These are phyloP conservation scores for Leishmania braziliensis DNA, from an alignment of 208 protist genomes.

Conservation along the genomic window DNA sequence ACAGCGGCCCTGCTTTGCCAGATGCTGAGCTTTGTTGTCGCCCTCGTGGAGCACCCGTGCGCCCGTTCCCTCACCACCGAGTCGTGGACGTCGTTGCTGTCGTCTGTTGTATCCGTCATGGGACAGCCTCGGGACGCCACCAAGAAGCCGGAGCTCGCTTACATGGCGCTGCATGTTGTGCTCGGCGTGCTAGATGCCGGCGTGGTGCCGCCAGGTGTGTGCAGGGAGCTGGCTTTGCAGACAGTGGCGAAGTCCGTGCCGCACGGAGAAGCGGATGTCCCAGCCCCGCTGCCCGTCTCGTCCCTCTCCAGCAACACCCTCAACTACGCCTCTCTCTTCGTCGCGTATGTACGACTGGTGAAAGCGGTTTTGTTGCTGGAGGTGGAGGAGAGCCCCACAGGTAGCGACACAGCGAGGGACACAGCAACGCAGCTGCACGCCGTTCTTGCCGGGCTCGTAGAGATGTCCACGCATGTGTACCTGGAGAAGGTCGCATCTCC, in stretches of 20 bases:
- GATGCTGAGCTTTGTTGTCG: constrained; percentile 24
- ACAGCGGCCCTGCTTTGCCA: constrained; percentile 7
- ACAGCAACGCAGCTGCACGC: constrained; percentile 21
- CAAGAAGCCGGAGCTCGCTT: constrained; percentile 22
- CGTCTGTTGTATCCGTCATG: constrained; percentile 17
- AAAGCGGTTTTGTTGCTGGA: constrained; percentile 18
- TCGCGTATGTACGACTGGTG: constrained; percentile 27
- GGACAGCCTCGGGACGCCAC: constrained; percentile 21
- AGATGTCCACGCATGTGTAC: constrained; percentile 19
- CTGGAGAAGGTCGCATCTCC: constrained; percentile 5
- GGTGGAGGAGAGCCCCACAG: constrained; percentile 27
- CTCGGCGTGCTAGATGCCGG: constrained; percentile 23
- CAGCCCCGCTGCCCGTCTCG: constrained; percentile 18
- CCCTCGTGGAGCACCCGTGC: constrained; percentile 36
- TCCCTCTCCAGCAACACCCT: constrained; percentile 2
- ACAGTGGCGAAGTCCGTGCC: constrained; percentile 12
- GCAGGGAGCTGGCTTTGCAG: constrained; percentile 15
- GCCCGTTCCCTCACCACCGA: constrained; percentile 22
- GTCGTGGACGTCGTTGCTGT: constrained; percentile 33
- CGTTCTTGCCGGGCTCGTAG: constrained; percentile 18
- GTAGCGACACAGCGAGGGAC: constrained; percentile 14
- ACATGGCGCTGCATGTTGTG: constrained; percentile 31
- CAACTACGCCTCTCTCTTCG: constrained; percentile 28
- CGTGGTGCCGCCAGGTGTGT: constrained; percentile 30
- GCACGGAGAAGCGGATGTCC: constrained; percentile 14